phyloP scores from a whole-genome alignment of 2,329 filamentous ascomycete species.

The Remersonia thermophila region DNA sequence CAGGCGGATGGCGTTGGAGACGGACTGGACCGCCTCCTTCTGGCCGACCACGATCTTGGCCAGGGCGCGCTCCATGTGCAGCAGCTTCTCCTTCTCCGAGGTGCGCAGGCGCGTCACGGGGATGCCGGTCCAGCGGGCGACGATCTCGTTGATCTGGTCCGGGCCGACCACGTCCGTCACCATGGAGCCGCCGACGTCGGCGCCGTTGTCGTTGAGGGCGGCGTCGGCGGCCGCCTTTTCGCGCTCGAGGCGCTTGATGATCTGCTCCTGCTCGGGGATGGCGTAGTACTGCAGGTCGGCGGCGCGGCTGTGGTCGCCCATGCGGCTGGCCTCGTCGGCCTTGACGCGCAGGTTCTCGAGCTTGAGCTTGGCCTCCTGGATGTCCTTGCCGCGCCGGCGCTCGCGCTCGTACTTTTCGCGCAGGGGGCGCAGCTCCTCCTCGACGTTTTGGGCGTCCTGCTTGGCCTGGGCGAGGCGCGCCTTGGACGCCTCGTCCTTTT shows the following conservation, averaged over 20 bases:
- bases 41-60: constrained; percentile 82
- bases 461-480: constrained; percentile 69
- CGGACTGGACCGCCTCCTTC: constrained; percentile 81
- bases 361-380: constrained; percentile 91
- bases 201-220: constrained; percentile 41
- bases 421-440: constrained; percentile 82
- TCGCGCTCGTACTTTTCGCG: constrained; percentile 93
- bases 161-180: constrained; percentile 89
- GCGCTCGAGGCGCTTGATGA: constrained; percentile 69
- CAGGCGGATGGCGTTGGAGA: constrained; percentile 90
- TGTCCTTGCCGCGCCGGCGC: constrained; percentile 78
- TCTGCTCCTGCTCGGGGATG: constrained; percentile 77
- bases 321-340: constrained; percentile 82
- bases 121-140: constrained; percentile 95
- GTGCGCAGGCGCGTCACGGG: constrained; percentile 89
- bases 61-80: constrained; percentile 87
- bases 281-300: constrained; percentile 96
- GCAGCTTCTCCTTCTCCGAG: constrained; percentile 94
- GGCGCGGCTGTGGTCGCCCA: constrained; percentile 71
- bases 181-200: constrained; percentile 56
- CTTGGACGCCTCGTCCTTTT: constrained; percentile 89
- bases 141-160: constrained; percentile 98
- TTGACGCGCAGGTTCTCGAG: constrained; percentile 85
- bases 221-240: constrained; percentile 72
- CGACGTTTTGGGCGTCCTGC: constrained; percentile 84